Evolutionary conservation across 352 stramenopile genomes (phyloP), one percentile per base, ranked within the genome.

Genomic region (Phytopythium chamaehyphon): DNA sequence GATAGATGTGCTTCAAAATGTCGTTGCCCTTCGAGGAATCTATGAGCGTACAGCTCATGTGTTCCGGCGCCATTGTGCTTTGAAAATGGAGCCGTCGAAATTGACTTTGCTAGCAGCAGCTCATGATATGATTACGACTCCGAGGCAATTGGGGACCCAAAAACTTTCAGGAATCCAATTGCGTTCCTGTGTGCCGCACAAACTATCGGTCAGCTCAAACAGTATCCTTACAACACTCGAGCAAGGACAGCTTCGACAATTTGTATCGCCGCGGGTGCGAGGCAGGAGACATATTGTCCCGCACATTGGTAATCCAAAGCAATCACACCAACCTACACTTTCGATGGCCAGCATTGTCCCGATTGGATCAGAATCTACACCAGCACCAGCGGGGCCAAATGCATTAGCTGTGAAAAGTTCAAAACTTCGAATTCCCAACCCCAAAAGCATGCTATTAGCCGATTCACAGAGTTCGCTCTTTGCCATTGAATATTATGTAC

Each of bases 401-500:
- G 37, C 10, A 9, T 9, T 0, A 18, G 2, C 10, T 22, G 10
- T 22, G 15, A 9, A 33, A 5, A 53, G 39, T 6, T 23, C 50
- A 21, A 63, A 18, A 0, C 51, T 49, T 3, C 47, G 8, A 9
- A 1, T 45, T 54, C 23, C 44, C 39, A 36, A 14, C 14, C 33
- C 3, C 19, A 46, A 5, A 38, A 47, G 2, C 36, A 57, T 4
- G 51, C 37, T 65, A 7, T 47, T 47, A 6, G 22, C 37, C 6
- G 47, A 51, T 4, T 50, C 46, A 5, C 57, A 57, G 22, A 14
- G 46, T 16, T 24, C 61, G 16, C 37, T 66, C 19, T 75, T 65
- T 40, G 54, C 55, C 4, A 61, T 54, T 18, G 66, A 75, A 39
- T 71, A 62, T 39, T 48, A 66, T 23, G 47, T 65, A 3, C 55